Evolutionary conservation across 495 filamentous ascomycete genomes (phyloP).

Genomic region (Aspergillus cristatus): DNA sequence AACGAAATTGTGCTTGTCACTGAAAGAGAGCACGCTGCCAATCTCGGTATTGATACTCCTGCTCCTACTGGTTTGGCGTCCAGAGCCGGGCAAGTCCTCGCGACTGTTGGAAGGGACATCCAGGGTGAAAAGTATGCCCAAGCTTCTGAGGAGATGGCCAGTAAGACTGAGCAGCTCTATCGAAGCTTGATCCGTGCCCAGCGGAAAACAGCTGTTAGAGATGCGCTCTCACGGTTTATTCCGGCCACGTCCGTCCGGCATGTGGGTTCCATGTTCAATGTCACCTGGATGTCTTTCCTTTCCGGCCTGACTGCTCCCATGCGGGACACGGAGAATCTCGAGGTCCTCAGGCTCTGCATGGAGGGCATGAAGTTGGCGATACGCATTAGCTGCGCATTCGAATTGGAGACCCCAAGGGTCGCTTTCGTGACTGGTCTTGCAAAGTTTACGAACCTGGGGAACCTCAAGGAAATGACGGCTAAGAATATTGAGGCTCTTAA

Average conservation of each 20-base stretch:
- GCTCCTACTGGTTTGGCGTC: slow-evolving; percentile 63
- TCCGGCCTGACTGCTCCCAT: slow-evolving; percentile 85
- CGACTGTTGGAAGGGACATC: slow-evolving; percentile 81
- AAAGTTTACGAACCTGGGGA: slow-evolving; percentile 90
- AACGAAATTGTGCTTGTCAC: slow-evolving; percentile 95
- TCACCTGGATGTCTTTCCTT: slow-evolving; percentile 98
- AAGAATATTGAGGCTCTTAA: slow-evolving; percentile 96
- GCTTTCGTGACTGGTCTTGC: slow-evolving; percentile 92
- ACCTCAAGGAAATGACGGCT: slow-evolving; percentile 86
- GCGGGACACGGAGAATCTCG: slow-evolving; percentile 83
- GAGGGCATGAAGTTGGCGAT: slow-evolving; percentile 93
- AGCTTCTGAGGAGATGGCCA: slow-evolving; percentile 90
- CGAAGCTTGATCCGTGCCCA: slow-evolving; percentile 83
- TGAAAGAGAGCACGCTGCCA: slow-evolving; percentile 79
- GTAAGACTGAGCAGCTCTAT: slow-evolving; percentile 80
- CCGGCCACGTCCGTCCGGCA: slow-evolving; percentile 88
- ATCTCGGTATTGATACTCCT: slow-evolving; percentile 50
- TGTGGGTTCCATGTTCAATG: slow-evolving; percentile 97
- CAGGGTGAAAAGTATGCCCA: slow-evolving; percentile 90
- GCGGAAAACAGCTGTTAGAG: slow-evolving; percentile 60
- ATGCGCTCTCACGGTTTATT: slow-evolving; percentile 68
- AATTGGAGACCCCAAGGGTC: slow-evolving; percentile 78
- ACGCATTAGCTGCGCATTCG: slow-evolving; percentile 85
- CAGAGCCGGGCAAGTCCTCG: slow-evolving; percentile 79
- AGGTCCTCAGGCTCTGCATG: slow-evolving; percentile 83